These are phyloP conservation scores for Apophysomyces sp. DNA, from an alignment of 371 early-diverging fungal species.

Conservation along the genomic window DNA sequence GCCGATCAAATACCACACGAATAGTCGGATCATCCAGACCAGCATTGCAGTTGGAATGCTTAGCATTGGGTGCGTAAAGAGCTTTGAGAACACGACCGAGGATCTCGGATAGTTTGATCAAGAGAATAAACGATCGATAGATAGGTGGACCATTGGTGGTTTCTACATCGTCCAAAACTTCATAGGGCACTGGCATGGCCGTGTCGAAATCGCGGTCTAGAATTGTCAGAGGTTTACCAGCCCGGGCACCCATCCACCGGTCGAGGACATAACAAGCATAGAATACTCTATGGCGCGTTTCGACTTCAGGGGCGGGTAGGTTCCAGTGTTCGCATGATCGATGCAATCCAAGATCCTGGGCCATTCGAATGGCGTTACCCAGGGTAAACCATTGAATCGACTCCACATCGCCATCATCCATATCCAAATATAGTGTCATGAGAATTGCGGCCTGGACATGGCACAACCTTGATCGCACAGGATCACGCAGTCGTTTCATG, in stretches of 20 bases:
- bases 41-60: constrained; percentile 35
- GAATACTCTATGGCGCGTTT: constrained; percentile 63
- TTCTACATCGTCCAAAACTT: constrained; percentile 23
- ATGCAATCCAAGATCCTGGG: constrained; percentile 70
- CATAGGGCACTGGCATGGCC: constrained; percentile 33
- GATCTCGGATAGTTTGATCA: constrained; percentile 45
- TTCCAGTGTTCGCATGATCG: constrained; percentile 56
- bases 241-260: constrained; percentile 51
- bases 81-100: constrained; percentile 44
- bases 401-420: constrained; percentile 43
- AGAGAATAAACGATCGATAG: constrained; percentile 30
- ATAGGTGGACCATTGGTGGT: constrained; percentile 6
- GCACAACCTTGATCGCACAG: constrained; percentile 30
- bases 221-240: constrained; percentile 51
- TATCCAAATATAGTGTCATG: constrained; percentile 44
- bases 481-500: constrained; percentile 33
- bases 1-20: constrained; percentile 40
- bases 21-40: constrained; percentile 46
- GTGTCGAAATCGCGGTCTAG: constrained; percentile 53
- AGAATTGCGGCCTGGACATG: constrained; percentile 45
- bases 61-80: constrained; percentile 45
- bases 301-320: constrained; percentile 51
- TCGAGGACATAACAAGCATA: constrained; percentile 64
- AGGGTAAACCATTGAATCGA: constrained; percentile 56
- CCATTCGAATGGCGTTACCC: constrained; percentile 67